A percentile compares a stretch with the other conserved stretches of the same genome.
Evolutionary conservation across 306 rosid species (phyloP).

Genomic region (Castanospermum australe): DNA sequence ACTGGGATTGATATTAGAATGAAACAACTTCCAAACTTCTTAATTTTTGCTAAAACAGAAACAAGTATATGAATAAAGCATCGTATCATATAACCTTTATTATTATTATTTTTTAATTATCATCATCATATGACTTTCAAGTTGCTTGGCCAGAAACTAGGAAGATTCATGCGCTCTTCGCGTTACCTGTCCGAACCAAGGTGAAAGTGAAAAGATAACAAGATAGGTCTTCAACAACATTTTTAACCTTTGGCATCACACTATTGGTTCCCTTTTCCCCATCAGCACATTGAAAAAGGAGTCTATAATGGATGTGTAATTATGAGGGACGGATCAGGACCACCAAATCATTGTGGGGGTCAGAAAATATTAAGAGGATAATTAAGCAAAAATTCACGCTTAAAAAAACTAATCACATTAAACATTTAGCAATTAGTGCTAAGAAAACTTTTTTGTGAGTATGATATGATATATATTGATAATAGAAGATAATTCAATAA

Average conservation of each 20-base stretch:
- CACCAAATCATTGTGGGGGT: no score
- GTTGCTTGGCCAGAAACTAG: not conserved
- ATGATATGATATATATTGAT: no score
- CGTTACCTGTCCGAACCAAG: conserved; percentile 1
- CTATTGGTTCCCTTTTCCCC: not conserved
- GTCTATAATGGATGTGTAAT: not conserved
- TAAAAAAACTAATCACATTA: no score
- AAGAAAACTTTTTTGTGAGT: no score
- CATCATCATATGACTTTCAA: not conserved
- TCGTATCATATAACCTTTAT: not conserved
- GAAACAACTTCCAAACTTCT: no score
- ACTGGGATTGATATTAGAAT: no score
- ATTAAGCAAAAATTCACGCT: no score
- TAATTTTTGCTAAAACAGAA: no score
- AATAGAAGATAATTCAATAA: no score
- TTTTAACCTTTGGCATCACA: not conserved
- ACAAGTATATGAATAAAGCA: not conserved
- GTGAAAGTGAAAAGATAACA: not conserved
- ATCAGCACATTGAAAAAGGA: not conserved
- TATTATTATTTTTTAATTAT: not conserved
- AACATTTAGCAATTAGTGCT: no score
- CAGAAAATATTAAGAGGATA: no score
- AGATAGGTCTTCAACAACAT: not conserved
- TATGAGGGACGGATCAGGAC: no score
- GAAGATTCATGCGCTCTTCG: not conserved